Evolutionary conservation across 306 rosid species (phyloP), one percentile per base, ranked within the genome.

Genomic region (Benincasa hispida): DNA sequence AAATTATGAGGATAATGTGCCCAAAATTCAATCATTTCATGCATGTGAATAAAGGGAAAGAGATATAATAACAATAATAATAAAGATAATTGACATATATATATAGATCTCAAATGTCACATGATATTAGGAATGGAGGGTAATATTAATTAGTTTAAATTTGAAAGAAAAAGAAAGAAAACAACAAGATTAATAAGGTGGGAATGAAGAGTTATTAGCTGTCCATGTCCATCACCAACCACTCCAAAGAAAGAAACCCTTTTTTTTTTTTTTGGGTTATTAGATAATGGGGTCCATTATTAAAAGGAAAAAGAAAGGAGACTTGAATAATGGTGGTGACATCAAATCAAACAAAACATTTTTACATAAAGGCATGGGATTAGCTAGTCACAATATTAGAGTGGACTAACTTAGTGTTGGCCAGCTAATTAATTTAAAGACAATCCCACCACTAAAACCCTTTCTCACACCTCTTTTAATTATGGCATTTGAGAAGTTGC

Each of bases 291-390:
- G 76, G 76, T 70, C 76, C 76, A 67, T 67, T 39, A 67, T 67
- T 67, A 67, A 67, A 67, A 39, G 10, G 5, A 21, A 66, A 67
- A 41, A 21, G 1, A 39, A 39, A 39, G 18, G 5, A 22, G 8
- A 24, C 4, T 70, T 70, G 76, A 70, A 70, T 70, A 70, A 70
- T 70, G 76, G 76, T 14, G 76, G 76, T 70, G 76, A 70, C 15
- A 47, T 70, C 76, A 70, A 70, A 70, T 70, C 76, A 70, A 47
- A 47, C 58, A 14, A 47, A 70, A 45, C 39, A 70, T 24, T 47
- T n/a, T 68, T 17, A 50, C 9, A 70, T 48, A 42, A 70, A 70
- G 39, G 37, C 57, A 70, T 70, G 39, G 24, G 76, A 70, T 69
- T 45, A 69, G 73, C 73, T 66, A n/a, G 12, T 12, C n/a, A 24